phyloP scores from a whole-genome alignment of 2,329 filamentous ascomycete genomes.

The Fusarium xylarioides region DNA sequence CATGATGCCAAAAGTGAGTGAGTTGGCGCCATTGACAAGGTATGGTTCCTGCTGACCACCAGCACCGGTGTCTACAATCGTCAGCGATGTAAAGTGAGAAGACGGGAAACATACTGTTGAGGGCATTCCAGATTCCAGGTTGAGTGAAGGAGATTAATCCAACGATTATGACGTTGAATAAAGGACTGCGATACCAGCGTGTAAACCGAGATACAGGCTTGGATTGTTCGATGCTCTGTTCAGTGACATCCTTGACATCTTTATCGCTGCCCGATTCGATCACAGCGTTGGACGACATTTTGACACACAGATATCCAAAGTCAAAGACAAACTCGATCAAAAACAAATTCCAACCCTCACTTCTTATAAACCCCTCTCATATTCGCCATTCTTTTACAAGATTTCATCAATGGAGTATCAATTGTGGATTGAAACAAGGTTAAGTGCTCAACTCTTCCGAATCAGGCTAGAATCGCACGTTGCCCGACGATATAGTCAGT shows the following conservation, averaged over 20 bases:
- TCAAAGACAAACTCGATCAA: background rate
- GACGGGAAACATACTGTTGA: conserved; percentile 51
- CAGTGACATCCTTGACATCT: conserved; percentile 24
- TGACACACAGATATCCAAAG: background rate
- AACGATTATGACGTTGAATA: conserved; percentile 63
- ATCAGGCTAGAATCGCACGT: conserved; percentile 30
- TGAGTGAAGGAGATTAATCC: conserved; percentile 62
- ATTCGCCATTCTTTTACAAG: background rate
- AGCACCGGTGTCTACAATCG: conserved; percentile 54
- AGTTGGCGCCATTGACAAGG: conserved; percentile 47
- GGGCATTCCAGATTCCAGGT: conserved; percentile 64
- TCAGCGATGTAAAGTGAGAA: background rate
- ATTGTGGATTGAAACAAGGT: conserved; percentile 15
- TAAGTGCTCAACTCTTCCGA: background rate
- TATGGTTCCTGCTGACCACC: conserved; percentile 62
- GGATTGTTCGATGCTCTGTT: conserved; percentile 16
- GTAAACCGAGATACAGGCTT: conserved; percentile 38
- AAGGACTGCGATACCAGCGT: conserved; percentile 38
- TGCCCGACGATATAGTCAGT: conserved; percentile 16
- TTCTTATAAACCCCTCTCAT: conserved; percentile 1
- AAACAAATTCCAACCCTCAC: background rate
- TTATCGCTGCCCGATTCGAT: conserved; percentile 23
- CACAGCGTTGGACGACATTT: conserved; percentile 19
- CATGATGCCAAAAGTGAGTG: conserved; percentile 52
- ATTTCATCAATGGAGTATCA: conserved; percentile 8